Evolutionary conservation across 2,329 filamentous ascomycete genomes (phyloP), one percentile per base, ranked within the genome.

Genomic region (Rhinocladiella similis): DNA sequence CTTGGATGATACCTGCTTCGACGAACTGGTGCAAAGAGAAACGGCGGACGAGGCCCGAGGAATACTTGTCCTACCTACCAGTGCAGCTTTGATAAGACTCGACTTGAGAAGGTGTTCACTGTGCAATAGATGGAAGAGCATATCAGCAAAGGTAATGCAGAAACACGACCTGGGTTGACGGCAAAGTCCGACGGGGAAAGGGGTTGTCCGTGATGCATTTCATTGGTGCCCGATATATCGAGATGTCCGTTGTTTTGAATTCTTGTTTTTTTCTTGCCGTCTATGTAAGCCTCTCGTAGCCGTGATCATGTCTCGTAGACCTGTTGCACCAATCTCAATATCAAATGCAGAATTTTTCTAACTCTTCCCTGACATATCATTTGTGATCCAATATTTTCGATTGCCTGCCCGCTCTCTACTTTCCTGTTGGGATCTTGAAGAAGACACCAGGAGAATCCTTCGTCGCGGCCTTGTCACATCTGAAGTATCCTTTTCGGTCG

Each of bases 401-500:
- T 10, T 33, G 7, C 29, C 29, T 10, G 29, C 10, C 10, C 7
- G 10, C 29, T 33, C 10, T 33, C 39, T 65, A 58, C 46, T 66
- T 67, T 19, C 64, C 63, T 13, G 60, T 62, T 18, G 65, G 65
- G 25, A 67, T 62, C 54, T 66, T 65, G 60, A 67, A 67, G 41
- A 67, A 67, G 5, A 64, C 57, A 18, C 55, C 64, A 14, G 41
- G 50, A 5, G 49, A 43, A 19, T 63, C 61, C 20, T 62, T 57
- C 3, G 56, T 57, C 13, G 62, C 54, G 43, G 61, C 54, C 64
- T 74, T 76, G 74, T 95, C 91, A 36, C 94, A 88, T 53, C 91
- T 80, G 77, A 87, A 96, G 73, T 90, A 96, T 0, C 91, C 91
- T 71, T 91, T 89, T 55, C 91, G 81, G 79, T 96, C 91, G 41